These are phyloP conservation scores for Odontarrhena argentea DNA, from an alignment of 345 rosid species.

Conservation along the genomic window DNA sequence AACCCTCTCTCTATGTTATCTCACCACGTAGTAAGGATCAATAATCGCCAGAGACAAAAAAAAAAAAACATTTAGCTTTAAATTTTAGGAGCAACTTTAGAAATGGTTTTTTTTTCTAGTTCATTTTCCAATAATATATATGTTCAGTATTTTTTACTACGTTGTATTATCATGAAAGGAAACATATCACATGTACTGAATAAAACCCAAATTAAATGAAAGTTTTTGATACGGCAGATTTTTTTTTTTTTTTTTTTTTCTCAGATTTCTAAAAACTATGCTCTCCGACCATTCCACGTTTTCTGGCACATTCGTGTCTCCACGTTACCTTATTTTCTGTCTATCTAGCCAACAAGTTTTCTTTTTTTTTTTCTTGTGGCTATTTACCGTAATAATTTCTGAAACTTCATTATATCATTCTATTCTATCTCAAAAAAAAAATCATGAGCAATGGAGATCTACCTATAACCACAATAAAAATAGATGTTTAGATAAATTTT, in stretches of 20 bases:
- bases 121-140: too few species aligned
- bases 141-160: too few species aligned
- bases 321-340: background rate
- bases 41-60: background rate
- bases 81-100: background rate
- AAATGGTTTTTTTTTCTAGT: background rate
- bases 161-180: background rate
- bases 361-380: too few species aligned
- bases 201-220: conserved; percentile 21
- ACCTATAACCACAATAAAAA: too few species aligned
- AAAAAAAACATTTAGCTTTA: conserved; percentile 7
- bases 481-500: too few species aligned
- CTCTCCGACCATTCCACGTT: conserved; percentile 39
- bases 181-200: conserved; percentile 40
- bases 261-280: background rate
- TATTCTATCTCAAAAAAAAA: too few species aligned
- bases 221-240: conserved; percentile 17
- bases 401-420: too few species aligned
- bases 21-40: too few species aligned
- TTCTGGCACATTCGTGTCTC: conserved; percentile 35
- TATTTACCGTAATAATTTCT: too few species aligned
- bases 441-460: too few species aligned
- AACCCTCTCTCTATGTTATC: too few species aligned
- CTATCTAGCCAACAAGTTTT: background rate
- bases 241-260: background rate